Evolutionary conservation across 2,329 filamentous ascomycete species (phyloP).

Genomic region (Colletotrichum camelliae): DNA sequence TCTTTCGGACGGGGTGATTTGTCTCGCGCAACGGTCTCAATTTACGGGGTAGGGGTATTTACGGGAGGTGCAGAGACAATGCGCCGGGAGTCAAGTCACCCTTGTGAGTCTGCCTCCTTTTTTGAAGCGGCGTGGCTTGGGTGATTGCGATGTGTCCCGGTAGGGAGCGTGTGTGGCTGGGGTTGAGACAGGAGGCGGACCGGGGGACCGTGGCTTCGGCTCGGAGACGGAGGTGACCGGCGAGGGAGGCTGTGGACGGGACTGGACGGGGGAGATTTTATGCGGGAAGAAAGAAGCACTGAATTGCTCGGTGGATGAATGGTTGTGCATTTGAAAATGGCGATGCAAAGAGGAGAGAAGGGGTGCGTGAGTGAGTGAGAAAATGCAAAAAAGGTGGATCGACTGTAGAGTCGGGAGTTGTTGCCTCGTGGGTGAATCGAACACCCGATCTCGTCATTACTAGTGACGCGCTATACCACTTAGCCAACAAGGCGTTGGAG

Average conservation of each 20-base stretch:
- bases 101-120: neutral
- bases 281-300: neutral
- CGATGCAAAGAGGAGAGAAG: neutral
- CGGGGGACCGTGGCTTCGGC: neutral
- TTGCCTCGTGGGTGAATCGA: slow-evolving; percentile 15
- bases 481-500: neutral
- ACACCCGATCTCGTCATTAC: slow-evolving; percentile 19
- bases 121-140: neutral
- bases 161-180: neutral
- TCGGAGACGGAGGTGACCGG: neutral
- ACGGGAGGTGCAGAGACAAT: neutral
- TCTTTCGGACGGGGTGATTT: neutral
- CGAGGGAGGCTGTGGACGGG: too few species aligned
- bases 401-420: neutral
- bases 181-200: neutral
- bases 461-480: slow-evolving; percentile 12
- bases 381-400: neutral
- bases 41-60: neutral
- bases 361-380: neutral
- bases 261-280: neutral
- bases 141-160: neutral
- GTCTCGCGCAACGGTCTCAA: neutral
- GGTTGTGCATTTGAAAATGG: neutral
- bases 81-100: neutral
- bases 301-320: too few species aligned